Evolutionary conservation across 225 moss, liverwort and hornwort species (phyloP).

Genomic region (Pseudisothecium myosuroides): DNA sequence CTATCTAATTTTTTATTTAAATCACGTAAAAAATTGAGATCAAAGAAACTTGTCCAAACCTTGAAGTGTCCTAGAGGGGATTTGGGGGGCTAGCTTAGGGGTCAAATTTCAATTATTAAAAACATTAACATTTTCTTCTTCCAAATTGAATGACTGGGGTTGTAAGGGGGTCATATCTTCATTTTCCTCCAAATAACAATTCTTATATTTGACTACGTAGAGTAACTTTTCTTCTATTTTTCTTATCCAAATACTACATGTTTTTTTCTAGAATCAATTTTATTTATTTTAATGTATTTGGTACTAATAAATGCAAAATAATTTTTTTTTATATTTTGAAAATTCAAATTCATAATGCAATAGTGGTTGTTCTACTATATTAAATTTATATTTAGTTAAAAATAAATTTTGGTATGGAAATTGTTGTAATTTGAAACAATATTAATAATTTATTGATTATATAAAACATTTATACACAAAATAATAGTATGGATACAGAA

Average conservation of each 20-base stretch:
- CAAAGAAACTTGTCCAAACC: no score
- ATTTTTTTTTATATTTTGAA: neutral
- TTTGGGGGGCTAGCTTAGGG: no score
- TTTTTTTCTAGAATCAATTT: neutral
- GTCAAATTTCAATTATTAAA: no score
- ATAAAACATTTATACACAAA: no score
- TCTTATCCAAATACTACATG: neutral
- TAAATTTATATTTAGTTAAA: neutral
- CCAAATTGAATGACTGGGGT: no score
- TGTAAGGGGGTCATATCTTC: neutral
- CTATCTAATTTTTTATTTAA: no score
- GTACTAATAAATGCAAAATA: neutral
- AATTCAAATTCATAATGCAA: neutral
- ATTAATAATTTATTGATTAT: neutral
- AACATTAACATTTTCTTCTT: no score
- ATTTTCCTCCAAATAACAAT: neutral
- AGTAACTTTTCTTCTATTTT: neutral
- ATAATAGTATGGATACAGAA: neutral
- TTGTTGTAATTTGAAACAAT: no score
- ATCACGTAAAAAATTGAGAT: no score
- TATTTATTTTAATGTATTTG: neutral
- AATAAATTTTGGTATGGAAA: neutral
- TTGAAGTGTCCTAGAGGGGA: no score
- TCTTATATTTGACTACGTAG: rapidly evolving
- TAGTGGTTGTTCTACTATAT: neutral